Base-by-base conservation (phyloP, 2,329 filamentous ascomycete genomes). In the Atkinsonella hypoxylon region DNA sequence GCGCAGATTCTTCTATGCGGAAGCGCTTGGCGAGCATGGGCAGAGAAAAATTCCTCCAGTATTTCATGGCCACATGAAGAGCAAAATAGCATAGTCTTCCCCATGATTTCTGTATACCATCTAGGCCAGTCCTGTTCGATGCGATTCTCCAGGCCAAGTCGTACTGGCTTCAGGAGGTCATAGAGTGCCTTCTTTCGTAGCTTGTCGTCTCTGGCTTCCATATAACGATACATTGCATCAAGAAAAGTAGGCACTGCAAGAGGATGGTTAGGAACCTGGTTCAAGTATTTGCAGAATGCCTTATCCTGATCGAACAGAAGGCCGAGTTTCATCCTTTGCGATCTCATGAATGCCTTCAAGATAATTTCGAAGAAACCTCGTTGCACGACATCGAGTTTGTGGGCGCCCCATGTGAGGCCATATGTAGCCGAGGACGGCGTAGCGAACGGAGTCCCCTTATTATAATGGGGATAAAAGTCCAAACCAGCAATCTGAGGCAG, bases 381-480 rank as follows among this genome's bases (percentile, higher is more conserved):
- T 42, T 70, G 67, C 2, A 60, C 54, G 1, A 60, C 31, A 3
- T 68, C 61, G 1, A 56, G 54, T 1, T 55, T 34, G 8, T 55
- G 2, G 0, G 56, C 51, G 1, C 51, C 53, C 62, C 65, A 66
- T 0, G 59, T 59, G 5, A 69, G n/a, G 0, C 67, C 67, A 39
- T 64, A 68, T 0, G 57, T 57, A 0, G 52, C 49, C 8, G 55
- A 50, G 11, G 45, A 4, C 0, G 31, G 10, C 2, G 53, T 41
- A 0, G 49, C 9, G 38, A 55, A 62, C 0, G 60, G 58, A 40
- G 58, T 62, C 0, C 66, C 65, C 0, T 49, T 26, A 39, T 69
- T 56, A 40, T 61, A 69, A 1, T 56, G 40, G 0, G 67, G 67
- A n/a, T 58, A 63, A 39, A 69, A 68, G 26, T 70, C 67, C 1